Base-by-base conservation (phyloP, 2,329 filamentous ascomycete species). In the Malbranchea cinnamomea region DNA sequence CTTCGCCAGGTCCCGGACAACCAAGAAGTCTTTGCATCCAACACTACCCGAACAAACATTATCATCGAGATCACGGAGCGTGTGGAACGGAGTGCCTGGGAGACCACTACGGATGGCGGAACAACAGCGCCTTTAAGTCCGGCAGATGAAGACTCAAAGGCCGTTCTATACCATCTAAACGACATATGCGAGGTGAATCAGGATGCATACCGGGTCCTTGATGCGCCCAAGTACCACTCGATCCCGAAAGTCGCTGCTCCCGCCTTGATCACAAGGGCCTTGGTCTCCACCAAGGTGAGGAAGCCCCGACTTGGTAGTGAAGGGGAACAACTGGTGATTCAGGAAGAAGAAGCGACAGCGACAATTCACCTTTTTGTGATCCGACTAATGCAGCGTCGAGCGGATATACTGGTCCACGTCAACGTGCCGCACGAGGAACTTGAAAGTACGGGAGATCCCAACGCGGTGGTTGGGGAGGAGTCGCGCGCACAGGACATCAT, bases 21-120 rank as follows among this genome's bases (percentile, higher is more conserved):
- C 54, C 85, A 95, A 60, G 87, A 94, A 63, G 78, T 94, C 43
- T 93, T 75, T 60, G 76, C 94, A 47, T 83, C 91, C 50, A 67
- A 71, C 40, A 68, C 78, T 38, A 84, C 83, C 28, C 85, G 85
- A 53, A 82, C 81, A 3, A 84, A 71, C 56, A 74, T 93, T 51
- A 85, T 93, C 44, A 69, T 94, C 54, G 87, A 95, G 46, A 82
- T 95, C 47, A 69, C 80, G 32, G 78, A 94, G 60, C 78, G 80
- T 33, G 76, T 92, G 13, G 68, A 48, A 2, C 30, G 38, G 16
- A 38, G 41, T 22, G 42, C 14, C 36, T 41, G 34, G 25, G 71
- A 36, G 50, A 55, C 9, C 46, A 68, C 4, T 62, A 65, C 56
- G 23, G 56, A n/a, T n/a, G n/a, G n/a, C n/a, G n/a, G n/a, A n/a